Evolutionary conservation across 225 moss, liverwort and hornwort genomes (phyloP).

Genomic region (Polytrichum formosum): DNA sequence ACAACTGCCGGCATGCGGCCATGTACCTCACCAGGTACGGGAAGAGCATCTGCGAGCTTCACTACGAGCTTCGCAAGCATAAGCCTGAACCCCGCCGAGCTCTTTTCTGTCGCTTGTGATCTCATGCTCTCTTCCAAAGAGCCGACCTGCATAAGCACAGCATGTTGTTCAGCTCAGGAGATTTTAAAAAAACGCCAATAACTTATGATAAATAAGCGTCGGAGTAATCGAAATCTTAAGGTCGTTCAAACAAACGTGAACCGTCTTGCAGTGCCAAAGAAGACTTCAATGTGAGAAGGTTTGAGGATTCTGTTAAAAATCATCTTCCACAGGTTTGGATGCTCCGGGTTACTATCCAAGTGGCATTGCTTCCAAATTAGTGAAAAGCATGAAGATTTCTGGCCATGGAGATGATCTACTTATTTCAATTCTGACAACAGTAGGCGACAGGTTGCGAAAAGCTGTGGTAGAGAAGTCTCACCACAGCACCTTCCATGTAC

Average conservation of each 20-base stretch:
- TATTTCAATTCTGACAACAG: too few relatives aligned
- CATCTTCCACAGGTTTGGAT: too few relatives aligned
- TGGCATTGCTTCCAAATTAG: too few relatives aligned
- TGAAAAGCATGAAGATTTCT: too few relatives aligned
- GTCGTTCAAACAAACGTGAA: background rate
- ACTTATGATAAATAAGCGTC: too few relatives aligned
- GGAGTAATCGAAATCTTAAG: background rate
- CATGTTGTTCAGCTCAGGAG: too few relatives aligned
- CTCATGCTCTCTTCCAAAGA: slow-evolving; percentile 19
- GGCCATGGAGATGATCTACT: too few relatives aligned
- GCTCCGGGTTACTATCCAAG: too few relatives aligned
- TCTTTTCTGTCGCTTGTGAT: slow-evolving; percentile 25
- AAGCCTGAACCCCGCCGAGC: slow-evolving; percentile 65
- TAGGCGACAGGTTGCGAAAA: too few relatives aligned
- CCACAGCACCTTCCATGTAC: slow-evolving; percentile 61
- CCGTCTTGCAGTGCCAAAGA: background rate
- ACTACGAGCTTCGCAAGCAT: slow-evolving; percentile 64
- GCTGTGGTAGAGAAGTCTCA: slow-evolving; percentile 18
- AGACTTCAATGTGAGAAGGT: background rate
- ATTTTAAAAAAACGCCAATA: too few relatives aligned
- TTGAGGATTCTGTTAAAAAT: too few relatives aligned
- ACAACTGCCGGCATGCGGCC: background rate
- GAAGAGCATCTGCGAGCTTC: slow-evolving; percentile 52
- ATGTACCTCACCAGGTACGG: slow-evolving; percentile 31
- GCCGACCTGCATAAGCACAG: slow-evolving; percentile 19